Percentiles rank a stretch among this genome's conserved stretches.
Evolutionary conservation across 2,329 filamentous ascomycete species (phyloP).

Genomic region (Dryadomyces quercus-mongolicae): DNA sequence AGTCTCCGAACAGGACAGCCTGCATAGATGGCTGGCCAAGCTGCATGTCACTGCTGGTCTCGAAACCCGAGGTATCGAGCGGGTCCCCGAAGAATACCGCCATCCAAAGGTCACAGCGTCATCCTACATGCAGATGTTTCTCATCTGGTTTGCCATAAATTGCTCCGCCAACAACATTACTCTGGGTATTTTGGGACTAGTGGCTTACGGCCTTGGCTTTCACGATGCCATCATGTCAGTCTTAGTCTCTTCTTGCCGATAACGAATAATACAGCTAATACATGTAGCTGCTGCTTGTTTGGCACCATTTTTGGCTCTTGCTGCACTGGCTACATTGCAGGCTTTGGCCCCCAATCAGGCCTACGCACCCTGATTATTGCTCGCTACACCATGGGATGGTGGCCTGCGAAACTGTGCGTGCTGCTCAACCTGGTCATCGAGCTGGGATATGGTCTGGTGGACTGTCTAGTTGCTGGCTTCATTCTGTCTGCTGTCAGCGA

Average conservation of each 20-base stretch:
- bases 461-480: slow-evolving; percentile 56
- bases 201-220: slow-evolving; percentile 18
- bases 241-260: background rate
- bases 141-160: slow-evolving; percentile 33
- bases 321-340: slow-evolving; percentile 8
- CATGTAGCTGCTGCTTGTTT: slow-evolving; percentile 7
- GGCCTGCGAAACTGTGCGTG: slow-evolving; percentile 18
- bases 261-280: background rate
- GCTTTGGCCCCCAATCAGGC: slow-evolving; percentile 7
- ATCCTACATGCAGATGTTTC: slow-evolving; percentile 25
- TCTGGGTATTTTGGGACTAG: slow-evolving; percentile 18
- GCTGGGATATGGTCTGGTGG: slow-evolving; percentile 33
- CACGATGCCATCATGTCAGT: slow-evolving; percentile 17
- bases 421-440: slow-evolving; percentile 19
- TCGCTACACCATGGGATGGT: slow-evolving; percentile 21
- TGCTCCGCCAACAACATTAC: slow-evolving; percentile 29
- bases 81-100: slow-evolving; percentile 19
- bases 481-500: slow-evolving; percentile 53
- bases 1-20: background rate
- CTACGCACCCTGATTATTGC: slow-evolving; percentile 13
- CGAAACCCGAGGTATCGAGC: slow-evolving; percentile 4
- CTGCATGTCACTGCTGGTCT: slow-evolving; percentile 8
- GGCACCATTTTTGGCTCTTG: slow-evolving; percentile 6
- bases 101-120: slow-evolving; percentile 16
- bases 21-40: slow-evolving; percentile 1